Conservation (phyloP, 2,329 filamentous ascomycete genomes). For the Chaetomium sp. region DNA sequence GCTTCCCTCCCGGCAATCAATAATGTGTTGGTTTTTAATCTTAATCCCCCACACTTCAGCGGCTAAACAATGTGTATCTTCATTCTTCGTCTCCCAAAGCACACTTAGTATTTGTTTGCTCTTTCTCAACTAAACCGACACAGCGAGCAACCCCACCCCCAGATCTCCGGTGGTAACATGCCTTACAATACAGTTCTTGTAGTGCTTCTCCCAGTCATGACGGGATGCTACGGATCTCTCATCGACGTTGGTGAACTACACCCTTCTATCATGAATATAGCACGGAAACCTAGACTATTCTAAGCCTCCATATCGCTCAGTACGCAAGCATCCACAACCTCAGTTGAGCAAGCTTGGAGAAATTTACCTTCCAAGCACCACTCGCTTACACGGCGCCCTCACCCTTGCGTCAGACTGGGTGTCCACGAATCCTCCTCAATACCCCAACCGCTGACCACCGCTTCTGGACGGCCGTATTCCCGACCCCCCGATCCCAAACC, state of each 20-base stretch:
- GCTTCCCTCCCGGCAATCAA: too few relatives aligned
- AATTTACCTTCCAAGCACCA: too few relatives aligned
- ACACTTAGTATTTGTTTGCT: constrained; percentile 45
- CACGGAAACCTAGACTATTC: too few relatives aligned
- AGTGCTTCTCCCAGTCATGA: constrained; percentile 26
- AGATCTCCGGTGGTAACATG: constrained; percentile 28
- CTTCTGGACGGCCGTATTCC: constrained; percentile 58
- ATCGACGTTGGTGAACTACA: constrained; percentile 24
- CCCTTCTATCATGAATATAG: too few relatives aligned
- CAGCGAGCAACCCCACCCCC: constrained; percentile 41
- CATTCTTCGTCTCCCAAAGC: constrained; percentile 37
- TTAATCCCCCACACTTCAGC: too few relatives aligned
- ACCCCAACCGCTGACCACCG: constrained; percentile 61
- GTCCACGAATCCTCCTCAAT: constrained; percentile 33
- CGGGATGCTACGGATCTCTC: constrained; percentile 37
- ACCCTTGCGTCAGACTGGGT: too few relatives aligned
- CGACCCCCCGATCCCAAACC: constrained; percentile 51
- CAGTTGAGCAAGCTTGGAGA: too few relatives aligned
- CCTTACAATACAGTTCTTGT: constrained; percentile 29
- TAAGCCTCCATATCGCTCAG: too few relatives aligned
- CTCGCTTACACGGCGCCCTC: too few relatives aligned
- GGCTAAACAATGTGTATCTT: constrained; percentile 19
- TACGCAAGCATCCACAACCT: too few relatives aligned
- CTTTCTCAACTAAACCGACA: constrained; percentile 43
- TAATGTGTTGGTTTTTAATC: too few relatives aligned